phyloP scores from a whole-genome alignment of 805 yeast species.

The Yarrowia keelungensis region DNA sequence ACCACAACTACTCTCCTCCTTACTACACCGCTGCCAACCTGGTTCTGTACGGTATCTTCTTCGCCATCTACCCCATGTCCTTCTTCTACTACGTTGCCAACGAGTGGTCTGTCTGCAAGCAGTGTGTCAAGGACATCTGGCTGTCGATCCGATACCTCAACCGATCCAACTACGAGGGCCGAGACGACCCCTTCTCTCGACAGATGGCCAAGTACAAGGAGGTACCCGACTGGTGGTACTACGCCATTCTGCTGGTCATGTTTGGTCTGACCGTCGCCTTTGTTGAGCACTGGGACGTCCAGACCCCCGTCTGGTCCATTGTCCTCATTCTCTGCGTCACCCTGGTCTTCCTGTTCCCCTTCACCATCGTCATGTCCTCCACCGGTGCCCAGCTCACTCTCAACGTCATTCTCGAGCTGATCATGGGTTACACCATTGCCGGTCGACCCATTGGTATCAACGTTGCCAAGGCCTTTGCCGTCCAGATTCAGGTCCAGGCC shows the following conservation, averaged over 20 bases:
- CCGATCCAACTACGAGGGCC: conserved; percentile 51
- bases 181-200: conserved; percentile 57
- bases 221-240: conserved; percentile 62
- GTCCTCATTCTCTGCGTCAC: conserved; percentile 64
- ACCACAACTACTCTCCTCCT: conserved; percentile 62
- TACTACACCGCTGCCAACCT: conserved; percentile 63
- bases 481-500: conserved; percentile 64
- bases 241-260: conserved; percentile 54
- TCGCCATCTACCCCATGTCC: conserved; percentile 61
- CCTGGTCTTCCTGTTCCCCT: conserved; percentile 64
- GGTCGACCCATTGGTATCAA: conserved; percentile 64
- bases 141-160: conserved; percentile 33
- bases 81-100: conserved; percentile 56
- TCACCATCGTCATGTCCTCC: conserved; percentile 64
- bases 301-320: conserved; percentile 60
- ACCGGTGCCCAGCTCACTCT: conserved; percentile 66
- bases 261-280: conserved; percentile 55
- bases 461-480: conserved; percentile 56
- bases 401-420: conserved; percentile 67
- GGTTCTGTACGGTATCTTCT: conserved; percentile 60
- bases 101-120: conserved; percentile 52
- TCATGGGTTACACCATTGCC: conserved; percentile 71
- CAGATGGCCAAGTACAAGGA: conserved; percentile 59
- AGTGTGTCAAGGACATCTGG: conserved; percentile 32
- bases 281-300: conserved; percentile 46